Evolutionary conservation across 2,329 filamentous ascomycete species (phyloP).

Genomic region (Moelleriella libera): DNA sequence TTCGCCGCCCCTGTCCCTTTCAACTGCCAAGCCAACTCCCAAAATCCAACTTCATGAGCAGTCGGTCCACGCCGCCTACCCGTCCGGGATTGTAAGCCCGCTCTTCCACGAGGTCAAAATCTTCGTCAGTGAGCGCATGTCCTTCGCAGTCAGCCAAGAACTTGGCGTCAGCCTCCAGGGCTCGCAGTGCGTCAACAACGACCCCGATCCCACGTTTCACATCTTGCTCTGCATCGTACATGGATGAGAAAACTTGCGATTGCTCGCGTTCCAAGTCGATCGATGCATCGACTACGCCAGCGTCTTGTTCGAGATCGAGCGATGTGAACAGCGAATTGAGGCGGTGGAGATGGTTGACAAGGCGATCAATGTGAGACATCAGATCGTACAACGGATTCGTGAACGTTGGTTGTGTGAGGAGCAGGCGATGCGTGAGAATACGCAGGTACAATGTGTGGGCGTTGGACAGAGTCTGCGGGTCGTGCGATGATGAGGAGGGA

Average conservation of each 20-base stretch:
- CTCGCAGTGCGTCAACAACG: constrained; percentile 42
- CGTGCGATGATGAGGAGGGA: constrained; percentile 29
- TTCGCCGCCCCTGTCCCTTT: constrained; percentile 2
- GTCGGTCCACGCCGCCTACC: constrained; percentile 65
- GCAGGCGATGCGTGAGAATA: constrained; percentile 49
- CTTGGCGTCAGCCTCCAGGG: constrained; percentile 26
- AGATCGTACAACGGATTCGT: constrained; percentile 52
- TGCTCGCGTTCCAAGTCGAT: constrained; percentile 63
- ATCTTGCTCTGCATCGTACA: constrained; percentile 47
- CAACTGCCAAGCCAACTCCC: constrained; percentile 37
- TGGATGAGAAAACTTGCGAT: constrained; percentile 45
- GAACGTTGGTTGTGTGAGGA: constrained; percentile 50
- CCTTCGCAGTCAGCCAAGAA: constrained; percentile 31
- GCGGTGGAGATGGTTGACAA: constrained; percentile 63
- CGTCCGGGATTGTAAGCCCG: constrained; percentile 51
- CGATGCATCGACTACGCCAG: constrained; percentile 65
- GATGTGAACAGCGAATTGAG: constrained; percentile 65
- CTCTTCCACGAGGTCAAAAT: constrained; percentile 18
- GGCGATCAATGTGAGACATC: constrained; percentile 63
- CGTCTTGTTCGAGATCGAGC: constrained; percentile 68
- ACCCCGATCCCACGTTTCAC: constrained; percentile 56
- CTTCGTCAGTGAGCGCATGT: constrained; percentile 19
- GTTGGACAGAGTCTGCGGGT: constrained; percentile 71
- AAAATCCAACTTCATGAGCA: constrained; percentile 85
- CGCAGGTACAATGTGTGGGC: constrained; percentile 68